Base-by-base conservation (phyloP, 2,329 filamentous ascomycete species). In the Sodiomyces alkalinus region DNA sequence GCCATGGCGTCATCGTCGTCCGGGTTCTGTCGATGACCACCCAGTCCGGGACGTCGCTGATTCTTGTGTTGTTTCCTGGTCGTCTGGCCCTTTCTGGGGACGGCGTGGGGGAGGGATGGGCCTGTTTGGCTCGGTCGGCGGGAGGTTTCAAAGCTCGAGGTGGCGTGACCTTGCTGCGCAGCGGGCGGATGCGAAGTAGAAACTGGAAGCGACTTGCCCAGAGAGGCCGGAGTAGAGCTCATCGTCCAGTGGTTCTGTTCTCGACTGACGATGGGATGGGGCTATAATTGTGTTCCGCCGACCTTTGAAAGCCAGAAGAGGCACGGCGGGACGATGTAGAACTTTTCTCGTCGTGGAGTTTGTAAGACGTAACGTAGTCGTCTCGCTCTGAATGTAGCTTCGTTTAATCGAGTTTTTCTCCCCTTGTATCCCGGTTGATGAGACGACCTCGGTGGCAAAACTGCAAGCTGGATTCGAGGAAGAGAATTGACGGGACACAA, bases 1-100 rank as follows among this genome's bases (percentile, higher is more conserved):
- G 74, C 83, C 69, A 92, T 76, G 43, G 72, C 73, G 68, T 93
- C 85, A 58, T 93, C 85, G 59, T 86, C 75, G 48, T 78, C 68
- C 15, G 41, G 42, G 28, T 41, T 39, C 22, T 41, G 60, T 26
- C 54, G 45, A 21, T 52, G 47, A 21, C 44, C 48, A 12, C 46
- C 35, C 25, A 33, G 33, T 32, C 68, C 63, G 26, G 83, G 80
- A 46, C 76, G 74, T 44, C 76, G 77, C 46, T 85, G 80, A 38
- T 72, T 73, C 49, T 82, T 85, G 57, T 94, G 83, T 52, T 90
- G 83, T 49, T 77, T 86, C 52, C 78, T 79, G 29, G 68, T 62
- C 24, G 60, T 62, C 56, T 96, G 87, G 29, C 66, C 73, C 53
- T 81, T 92, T 42, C 86, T 70, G 28, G 80, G 71, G 26, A 68